phyloP scores from a whole-genome alignment of 208 protist species.

The Trichomonas tenax region DNA sequence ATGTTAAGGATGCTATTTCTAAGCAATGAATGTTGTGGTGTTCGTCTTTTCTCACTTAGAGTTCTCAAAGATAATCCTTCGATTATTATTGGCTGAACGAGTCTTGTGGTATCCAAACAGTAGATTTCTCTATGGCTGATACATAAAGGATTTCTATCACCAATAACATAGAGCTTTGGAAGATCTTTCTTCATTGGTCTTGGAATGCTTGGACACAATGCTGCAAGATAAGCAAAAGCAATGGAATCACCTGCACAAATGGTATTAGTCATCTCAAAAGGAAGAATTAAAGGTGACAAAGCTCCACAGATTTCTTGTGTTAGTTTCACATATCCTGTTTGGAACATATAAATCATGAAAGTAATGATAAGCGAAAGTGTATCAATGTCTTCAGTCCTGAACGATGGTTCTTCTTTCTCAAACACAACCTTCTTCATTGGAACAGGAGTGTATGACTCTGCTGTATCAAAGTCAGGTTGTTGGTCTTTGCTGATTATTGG shows the following conservation, averaged over 20 bases:
- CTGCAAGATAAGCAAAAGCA: not conserved
- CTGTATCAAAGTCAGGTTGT: not conserved
- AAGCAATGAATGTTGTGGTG: not conserved
- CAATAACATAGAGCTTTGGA: not conserved
- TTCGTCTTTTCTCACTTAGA: not conserved
- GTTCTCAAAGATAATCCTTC: not conserved
- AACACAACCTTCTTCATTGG: not conserved
- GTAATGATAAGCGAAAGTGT: not conserved
- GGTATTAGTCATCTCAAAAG: not conserved
- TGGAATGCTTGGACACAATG: not conserved
- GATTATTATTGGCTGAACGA: not conserved
- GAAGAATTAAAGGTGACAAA: not conserved
- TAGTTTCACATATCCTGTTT: not conserved
- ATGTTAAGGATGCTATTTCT: not conserved
- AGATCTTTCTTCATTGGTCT: not conserved
- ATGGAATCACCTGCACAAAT: not conserved
- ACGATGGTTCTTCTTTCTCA: not conserved
- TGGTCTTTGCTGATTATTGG: not conserved
- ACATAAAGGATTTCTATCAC: not conserved
- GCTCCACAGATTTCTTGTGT: not conserved
- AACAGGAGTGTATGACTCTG: not conserved
- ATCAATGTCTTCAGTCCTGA: not conserved
- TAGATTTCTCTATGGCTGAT: not conserved
- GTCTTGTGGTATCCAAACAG: not conserved
- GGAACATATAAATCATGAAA: not conserved